A percentile compares a stretch with the other conserved stretches of the same genome.
Conservation (phyloP, 306 rosid genomes). For the Begonia loranthoides region DNA sequence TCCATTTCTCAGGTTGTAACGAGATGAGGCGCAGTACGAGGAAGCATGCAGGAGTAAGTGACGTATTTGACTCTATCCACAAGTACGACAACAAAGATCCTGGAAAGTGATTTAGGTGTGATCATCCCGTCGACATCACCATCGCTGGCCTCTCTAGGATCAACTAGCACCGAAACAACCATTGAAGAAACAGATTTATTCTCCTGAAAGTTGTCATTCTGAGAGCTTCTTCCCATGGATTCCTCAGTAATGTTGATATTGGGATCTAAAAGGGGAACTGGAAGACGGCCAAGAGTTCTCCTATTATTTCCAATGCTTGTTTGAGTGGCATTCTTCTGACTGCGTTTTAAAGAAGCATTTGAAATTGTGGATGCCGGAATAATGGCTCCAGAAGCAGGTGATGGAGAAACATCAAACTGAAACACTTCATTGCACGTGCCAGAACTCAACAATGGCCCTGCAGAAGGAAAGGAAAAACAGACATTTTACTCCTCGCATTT, state of each 20-base stretch:
- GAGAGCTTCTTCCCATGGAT: conserved; percentile 20
- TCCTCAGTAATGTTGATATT: conserved; percentile 47
- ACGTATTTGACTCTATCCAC: conserved; percentile 82
- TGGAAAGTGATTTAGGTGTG: conserved; percentile 57
- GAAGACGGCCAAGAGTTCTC: conserved; percentile 59
- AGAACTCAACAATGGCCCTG: conserved; percentile 91
- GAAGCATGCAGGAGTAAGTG: conserved; percentile 87
- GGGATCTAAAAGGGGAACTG: conserved; percentile 37
- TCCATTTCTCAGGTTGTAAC: conserved; percentile 36
- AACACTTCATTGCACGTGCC: conserved; percentile 97
- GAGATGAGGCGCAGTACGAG: conserved; percentile 46
- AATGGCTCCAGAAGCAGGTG: conserved; percentile 58
- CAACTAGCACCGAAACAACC: conserved; percentile 88
- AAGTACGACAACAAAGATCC: conserved; percentile 74
- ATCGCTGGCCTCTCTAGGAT: conserved; percentile 73
- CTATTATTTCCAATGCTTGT: conserved; percentile 45
- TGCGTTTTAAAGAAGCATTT: conserved; percentile 24
- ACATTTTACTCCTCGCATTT: neutral
- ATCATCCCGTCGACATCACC: conserved; percentile 60
- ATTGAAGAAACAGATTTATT: conserved; percentile 47
- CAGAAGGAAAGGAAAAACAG: conserved; percentile 14
- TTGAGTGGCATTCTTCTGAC: conserved; percentile 24
- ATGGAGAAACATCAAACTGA: conserved; percentile 73
- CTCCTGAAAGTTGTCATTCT: conserved; percentile 39
- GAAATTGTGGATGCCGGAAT: conserved; percentile 68